Conservation (phyloP, 768 basidiomycete species). For the Leucocoprinus leucothites region DNA sequence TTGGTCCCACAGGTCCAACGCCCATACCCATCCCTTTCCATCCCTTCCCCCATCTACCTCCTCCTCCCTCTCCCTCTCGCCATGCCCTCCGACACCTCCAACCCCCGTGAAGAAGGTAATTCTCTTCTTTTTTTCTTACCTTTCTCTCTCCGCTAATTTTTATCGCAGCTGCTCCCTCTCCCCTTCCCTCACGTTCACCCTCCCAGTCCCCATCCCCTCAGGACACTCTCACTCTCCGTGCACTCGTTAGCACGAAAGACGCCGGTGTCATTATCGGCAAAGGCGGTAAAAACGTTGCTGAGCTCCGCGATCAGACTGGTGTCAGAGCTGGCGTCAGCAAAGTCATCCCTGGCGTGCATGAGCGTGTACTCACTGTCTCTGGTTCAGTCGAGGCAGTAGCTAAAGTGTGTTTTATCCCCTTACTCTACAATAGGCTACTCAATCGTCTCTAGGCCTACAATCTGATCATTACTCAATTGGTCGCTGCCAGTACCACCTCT, state of each 20-base stretch:
- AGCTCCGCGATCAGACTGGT: conserved; percentile 90
- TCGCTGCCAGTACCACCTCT: conserved; percentile 75
- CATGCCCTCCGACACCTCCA: conserved; percentile 69
- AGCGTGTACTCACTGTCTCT: conserved; percentile 93
- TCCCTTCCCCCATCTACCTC: conserved; percentile 25
- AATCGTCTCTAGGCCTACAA: conserved; percentile 72
- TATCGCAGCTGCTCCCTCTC: conserved; percentile 31
- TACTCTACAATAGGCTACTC: conserved; percentile 13
- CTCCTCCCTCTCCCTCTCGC: conserved; percentile 28
- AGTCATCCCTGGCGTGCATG: conserved; percentile 96
- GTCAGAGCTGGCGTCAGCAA: conserved; percentile 99
- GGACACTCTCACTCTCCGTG: conserved; percentile 85
- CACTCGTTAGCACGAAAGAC: conserved; percentile 95
- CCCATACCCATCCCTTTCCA: conserved; percentile 17
- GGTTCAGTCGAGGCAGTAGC: conserved; percentile 92
- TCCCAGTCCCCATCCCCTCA: conserved; percentile 69
- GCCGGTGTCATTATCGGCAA: conserved; percentile 97
- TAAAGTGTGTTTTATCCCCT: conserved; percentile 51
- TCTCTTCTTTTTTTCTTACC: conserved; percentile 12
- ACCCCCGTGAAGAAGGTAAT: conserved; percentile 54
- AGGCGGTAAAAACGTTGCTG: conserved; percentile 95
- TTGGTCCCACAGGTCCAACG: neutral
- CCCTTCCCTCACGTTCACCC: conserved; percentile 69
- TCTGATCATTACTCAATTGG: conserved; percentile 90
- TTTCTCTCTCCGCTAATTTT: conserved; percentile 14